Base-by-base conservation (phyloP, 306 rosid species). In the Albizia julibrissin region DNA sequence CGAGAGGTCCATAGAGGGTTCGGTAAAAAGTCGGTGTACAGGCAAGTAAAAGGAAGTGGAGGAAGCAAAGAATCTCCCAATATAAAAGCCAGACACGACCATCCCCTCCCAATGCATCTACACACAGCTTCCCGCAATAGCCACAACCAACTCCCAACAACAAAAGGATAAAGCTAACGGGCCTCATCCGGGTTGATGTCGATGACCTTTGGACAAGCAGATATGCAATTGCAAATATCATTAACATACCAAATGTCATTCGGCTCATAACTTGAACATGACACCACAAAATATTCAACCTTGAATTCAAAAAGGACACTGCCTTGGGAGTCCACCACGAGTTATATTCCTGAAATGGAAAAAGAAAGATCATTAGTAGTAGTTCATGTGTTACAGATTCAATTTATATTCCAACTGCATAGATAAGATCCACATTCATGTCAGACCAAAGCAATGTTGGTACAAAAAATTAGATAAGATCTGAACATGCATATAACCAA, bases 51-150 rank as follows among this genome's bases (percentile, higher is more conserved):
- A 90, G 54, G 88, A 95, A 92, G 76, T 95, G 97, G 75, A 93
- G 46, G 19, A 81, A 52, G 80, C 97, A 93, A 1, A 93, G 83
- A 11, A 66, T 78, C 88, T 92, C 97, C 97, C 97, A 93, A 64
- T 82, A 88, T 26, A 91, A 19, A 50, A 93, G 91, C 99, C 99
- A 93, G 50, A 78, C 75, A 50, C 70, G 78, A 67, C 99, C 97
- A 33, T 81, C 91, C 72, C 99, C 99, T 79, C 98, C 99, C 80
- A 92, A 62, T 61, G 97, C 88, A 77, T 92, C 94, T 11, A 93
- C 85, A 69, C 98, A 95, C 37, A 91, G 73, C 90, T 89, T 95
- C 79, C 98, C 99, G 0, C 88, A 89, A 34, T 80, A 83, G 82
- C 99, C 98, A 58, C 98, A 95, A 61, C 46, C 87, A 52, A 87